phyloP scores from a whole-genome alignment of 1,284 basidiomycete genomes.

The Moniliella sp. region DNA sequence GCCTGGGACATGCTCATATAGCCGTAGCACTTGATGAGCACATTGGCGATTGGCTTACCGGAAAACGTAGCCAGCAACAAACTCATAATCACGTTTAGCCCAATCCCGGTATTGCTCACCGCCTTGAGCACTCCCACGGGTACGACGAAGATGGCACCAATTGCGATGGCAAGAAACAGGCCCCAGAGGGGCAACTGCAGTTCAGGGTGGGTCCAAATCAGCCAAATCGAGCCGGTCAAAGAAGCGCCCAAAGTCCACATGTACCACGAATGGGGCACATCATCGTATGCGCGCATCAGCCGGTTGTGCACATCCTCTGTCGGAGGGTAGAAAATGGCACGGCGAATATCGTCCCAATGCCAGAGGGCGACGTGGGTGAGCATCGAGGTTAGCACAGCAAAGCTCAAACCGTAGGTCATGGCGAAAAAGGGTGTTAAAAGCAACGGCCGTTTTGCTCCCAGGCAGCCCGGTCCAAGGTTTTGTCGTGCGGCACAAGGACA shows the following conservation, averaged over 20 bases:
- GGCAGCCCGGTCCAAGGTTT: constrained; percentile 36
- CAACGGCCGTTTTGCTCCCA: constrained; percentile 35
- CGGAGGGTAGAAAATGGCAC: constrained; percentile 3
- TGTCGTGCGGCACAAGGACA: constrained; percentile 18
- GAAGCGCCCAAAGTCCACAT: constrained; percentile 16
- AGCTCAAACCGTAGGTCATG: constrained; percentile 8
- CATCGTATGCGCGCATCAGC: constrained; percentile 26
- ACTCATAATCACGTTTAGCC: constrained; percentile 20
- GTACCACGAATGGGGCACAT: constrained; percentile 29
- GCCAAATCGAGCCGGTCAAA: constrained; percentile 31
- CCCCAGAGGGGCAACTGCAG: constrained; percentile 38
- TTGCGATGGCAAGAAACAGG: constrained; percentile 36
- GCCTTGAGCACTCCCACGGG: constrained; percentile 38
- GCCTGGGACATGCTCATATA: constrained; percentile 36
- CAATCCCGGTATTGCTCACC: constrained; percentile 38
- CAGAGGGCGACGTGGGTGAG: constrained; percentile 39
- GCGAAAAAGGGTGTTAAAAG: constrained; percentile 38
- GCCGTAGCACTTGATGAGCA: constrained; percentile 34
- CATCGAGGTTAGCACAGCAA: constrained; percentile 38
- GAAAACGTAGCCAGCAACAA: constrained; percentile 38
- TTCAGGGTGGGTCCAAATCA: constrained; percentile 36
- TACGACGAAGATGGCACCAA: constrained; percentile 35
- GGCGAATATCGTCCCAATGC: constrained; percentile 38
- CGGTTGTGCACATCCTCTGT: constrained; percentile 30
- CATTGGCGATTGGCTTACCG: constrained; percentile 37